Conservation (phyloP, 768 basidiomycete species). For the Coprinellus micaceus region DNA sequence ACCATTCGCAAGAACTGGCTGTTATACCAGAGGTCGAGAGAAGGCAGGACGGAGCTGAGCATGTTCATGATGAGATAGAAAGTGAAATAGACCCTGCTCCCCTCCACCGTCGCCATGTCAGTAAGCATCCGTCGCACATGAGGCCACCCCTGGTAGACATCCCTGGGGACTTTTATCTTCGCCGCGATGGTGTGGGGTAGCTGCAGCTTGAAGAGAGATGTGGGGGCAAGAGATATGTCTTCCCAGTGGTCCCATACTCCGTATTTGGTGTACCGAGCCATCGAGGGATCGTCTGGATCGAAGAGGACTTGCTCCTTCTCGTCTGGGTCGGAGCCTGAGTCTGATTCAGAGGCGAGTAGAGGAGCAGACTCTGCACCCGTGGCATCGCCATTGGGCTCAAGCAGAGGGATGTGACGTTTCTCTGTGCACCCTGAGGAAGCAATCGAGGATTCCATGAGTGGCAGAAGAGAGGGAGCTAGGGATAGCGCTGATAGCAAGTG, state of each 20-base stretch:
- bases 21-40: conserved; percentile 63
- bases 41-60: conserved; percentile 52
- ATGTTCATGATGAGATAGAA: conserved; percentile 45
- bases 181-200: conserved; percentile 41
- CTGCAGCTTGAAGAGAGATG: conserved; percentile 19
- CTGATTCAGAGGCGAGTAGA: too few relatives aligned
- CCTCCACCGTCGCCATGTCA: conserved; percentile 52
- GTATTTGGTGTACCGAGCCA: conserved; percentile 55
- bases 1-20: conserved; percentile 64
- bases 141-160: conserved; percentile 40
- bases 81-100: conserved; percentile 46
- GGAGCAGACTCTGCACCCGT: too few relatives aligned
- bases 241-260: conserved; percentile 81
- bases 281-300: conserved; percentile 31
- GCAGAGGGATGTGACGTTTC: too few relatives aligned
- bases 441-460: too few relatives aligned
- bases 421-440: too few relatives aligned
- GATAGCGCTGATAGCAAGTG: too few relatives aligned
- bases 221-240: conserved; percentile 35
- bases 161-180: conserved; percentile 43
- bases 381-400: too few relatives aligned
- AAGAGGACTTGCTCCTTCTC: conserved; percentile 14
- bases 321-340: background rate
- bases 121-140: conserved; percentile 66
- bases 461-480: too few relatives aligned